phyloP scores from a whole-genome alignment of 169 alveolate genomes.

The Plasmodium blacklocki region DNA sequence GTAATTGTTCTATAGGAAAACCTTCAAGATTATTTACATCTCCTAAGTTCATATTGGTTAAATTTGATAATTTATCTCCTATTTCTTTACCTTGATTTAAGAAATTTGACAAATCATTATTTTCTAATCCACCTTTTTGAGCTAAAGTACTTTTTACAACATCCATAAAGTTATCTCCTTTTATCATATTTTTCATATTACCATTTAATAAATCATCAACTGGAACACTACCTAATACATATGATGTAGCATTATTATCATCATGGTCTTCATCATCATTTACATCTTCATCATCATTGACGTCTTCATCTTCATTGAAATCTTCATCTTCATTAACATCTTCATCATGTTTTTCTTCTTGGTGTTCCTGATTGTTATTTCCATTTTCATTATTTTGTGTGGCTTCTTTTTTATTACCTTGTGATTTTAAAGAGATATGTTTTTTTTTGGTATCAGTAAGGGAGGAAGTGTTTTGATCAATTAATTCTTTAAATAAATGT shows the following conservation, averaged over 20 bases:
- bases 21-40: background rate
- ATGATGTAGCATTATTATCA: background rate
- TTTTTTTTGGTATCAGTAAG: too few species aligned
- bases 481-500: background rate
- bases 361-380: background rate
- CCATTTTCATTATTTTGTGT: background rate
- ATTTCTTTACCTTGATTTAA: slow-evolving; percentile 64
- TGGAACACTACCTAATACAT: slow-evolving; percentile 9
- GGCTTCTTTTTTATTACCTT: background rate
- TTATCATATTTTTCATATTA: slow-evolving; percentile 15
- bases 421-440: too few species aligned
- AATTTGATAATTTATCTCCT: slow-evolving; percentile 7
- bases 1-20: background rate
- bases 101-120: slow-evolving; percentile 10
- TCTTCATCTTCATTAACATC: background rate
- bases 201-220: slow-evolving; percentile 15
- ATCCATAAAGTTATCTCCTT: slow-evolving; percentile 21
- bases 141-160: slow-evolving; percentile 18
- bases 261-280: background rate
- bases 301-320: background rate
- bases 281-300: background rate
- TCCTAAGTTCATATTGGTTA: background rate
- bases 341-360: background rate
- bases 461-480: too few species aligned
- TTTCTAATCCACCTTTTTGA: slow-evolving; percentile 9